Evolutionary conservation across 257 asterid genomes (phyloP).

Genomic region (Fraxinus pennsylvanica): DNA sequence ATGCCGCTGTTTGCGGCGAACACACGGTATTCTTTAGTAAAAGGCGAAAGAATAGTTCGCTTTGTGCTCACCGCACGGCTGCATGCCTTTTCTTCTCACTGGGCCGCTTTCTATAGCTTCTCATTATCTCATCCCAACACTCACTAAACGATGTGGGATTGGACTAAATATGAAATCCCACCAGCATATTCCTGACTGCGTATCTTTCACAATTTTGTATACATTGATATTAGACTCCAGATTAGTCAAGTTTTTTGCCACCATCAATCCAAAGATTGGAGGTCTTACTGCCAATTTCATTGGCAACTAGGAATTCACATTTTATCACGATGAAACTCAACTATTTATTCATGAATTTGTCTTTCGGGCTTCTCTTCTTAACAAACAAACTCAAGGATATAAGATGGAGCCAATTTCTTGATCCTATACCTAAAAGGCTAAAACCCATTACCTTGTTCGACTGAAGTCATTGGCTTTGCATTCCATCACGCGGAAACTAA

Average conservation of each 20-base stretch:
- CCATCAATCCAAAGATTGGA: no score
- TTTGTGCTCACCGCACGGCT: neutral
- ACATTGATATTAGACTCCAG: neutral
- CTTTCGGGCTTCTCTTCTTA: neutral
- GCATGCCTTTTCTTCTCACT: neutral
- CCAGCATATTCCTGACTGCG: neutral
- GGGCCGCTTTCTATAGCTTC: neutral
- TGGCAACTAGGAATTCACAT: neutral
- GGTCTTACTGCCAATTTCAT: no score
- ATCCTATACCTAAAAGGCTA: neutral
- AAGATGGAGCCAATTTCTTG: neutral
- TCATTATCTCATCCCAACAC: neutral
- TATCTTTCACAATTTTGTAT: neutral
- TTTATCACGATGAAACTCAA: neutral
- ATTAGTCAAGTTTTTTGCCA: neutral
- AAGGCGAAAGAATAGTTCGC: conserved; percentile 19
- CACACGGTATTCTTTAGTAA: conserved; percentile 35
- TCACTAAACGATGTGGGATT: neutral
- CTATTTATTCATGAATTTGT: neutral
- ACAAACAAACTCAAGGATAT: neutral
- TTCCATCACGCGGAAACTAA: neutral
- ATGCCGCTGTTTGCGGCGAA: conserved; percentile 23
- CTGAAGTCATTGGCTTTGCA: neutral
- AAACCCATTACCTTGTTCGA: neutral
- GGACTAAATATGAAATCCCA: neutral